These are phyloP conservation scores for bread wheat (Triticum aestivum) DNA, from an alignment of 176 grass and related monocot species.

Conservation along the genomic window DNA sequence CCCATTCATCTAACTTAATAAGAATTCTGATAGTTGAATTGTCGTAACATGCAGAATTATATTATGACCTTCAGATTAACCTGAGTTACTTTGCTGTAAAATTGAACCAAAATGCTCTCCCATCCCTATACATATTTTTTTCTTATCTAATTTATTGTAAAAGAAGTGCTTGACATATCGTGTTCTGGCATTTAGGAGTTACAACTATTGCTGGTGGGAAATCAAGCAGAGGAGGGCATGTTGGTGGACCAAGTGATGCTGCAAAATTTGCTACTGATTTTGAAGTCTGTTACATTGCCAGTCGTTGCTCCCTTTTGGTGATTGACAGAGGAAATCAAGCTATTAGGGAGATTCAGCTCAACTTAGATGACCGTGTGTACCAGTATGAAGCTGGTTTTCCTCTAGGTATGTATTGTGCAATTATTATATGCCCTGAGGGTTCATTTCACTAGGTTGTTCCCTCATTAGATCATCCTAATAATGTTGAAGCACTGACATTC, in stretches of 20 bases:
- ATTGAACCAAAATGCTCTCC: not conserved
- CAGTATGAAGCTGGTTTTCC: constrained; percentile 85
- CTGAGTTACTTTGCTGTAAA: not conserved
- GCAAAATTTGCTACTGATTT: constrained; percentile 98
- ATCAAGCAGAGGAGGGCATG: constrained; percentile 73
- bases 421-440: constrained; percentile 13
- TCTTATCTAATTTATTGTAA: not conserved
- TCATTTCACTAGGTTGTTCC: too few relatives aligned
- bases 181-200: constrained; percentile 56
- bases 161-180: constrained; percentile 26
- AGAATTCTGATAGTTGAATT: not conserved
- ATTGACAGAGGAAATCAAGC: constrained; percentile 93
- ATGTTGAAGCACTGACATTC: too few relatives aligned
- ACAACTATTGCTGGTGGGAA: constrained; percentile 97
- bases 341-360: constrained; percentile 82
- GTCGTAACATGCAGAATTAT: not conserved
- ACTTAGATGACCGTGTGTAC: constrained; percentile 83
- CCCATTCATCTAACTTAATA: not conserved
- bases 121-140: not conserved
- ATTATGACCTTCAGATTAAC: not conserved
- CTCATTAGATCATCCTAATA: too few relatives aligned
- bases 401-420: constrained; percentile 48
- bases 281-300: constrained; percentile 84
- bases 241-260: constrained; percentile 81
- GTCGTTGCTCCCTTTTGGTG: constrained; percentile 94